Evolutionary conservation across 768 basidiomycete species (phyloP), one percentile per base, ranked within the genome.

Genomic region (Cyclocybe cylindracea): DNA sequence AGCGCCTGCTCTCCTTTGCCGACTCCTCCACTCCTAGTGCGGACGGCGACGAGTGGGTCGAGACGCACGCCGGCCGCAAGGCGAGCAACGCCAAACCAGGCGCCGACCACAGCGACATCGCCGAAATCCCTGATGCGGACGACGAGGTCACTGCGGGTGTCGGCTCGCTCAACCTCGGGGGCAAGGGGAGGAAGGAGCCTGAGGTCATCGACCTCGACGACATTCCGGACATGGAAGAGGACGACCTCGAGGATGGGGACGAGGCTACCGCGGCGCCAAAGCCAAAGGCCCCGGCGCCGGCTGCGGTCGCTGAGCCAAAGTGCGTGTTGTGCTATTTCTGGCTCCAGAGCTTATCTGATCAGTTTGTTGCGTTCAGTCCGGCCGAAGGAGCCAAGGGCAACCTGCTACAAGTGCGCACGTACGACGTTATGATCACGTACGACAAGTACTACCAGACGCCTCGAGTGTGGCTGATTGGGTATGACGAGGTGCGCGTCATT

Each of bases 401-500:
- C 62, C 77, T 98, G 24, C 76, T 98, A 38, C 92, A 95, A 79
- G 93, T 98, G 37, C 84, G 97, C 64, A 99, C 96, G 9, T 99
- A 99, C 76, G 97, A 99, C 69, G 95, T 98, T 63, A 92, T 97
- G 89, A 98, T 99, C 77, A 93, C 92, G 43, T 99, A 98, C 70
- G 97, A 99, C 82, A 99, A 98, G 76, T 96, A 95, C 71, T 98
- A 99, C 72, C 97, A 98, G 70, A 98, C 95, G 10, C 97, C 97
- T 18, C 85, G 96, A 60, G 89, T 98, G 67, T 99, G 97, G 97
- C 74, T 99, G 53, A 83, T 95, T 58, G 97, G 97, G 14, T 98
- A 98, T 66, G 95, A 98, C 66, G 97, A 98, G 84, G 94, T 91
- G 56, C 50, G 57, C 43, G 46, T 41, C 36, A 18, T 18, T 32